Evolutionary conservation across 495 filamentous ascomycete genomes (phyloP), one percentile per base, ranked within the genome.

Genomic region (Daldinia bambusicola): DNA sequence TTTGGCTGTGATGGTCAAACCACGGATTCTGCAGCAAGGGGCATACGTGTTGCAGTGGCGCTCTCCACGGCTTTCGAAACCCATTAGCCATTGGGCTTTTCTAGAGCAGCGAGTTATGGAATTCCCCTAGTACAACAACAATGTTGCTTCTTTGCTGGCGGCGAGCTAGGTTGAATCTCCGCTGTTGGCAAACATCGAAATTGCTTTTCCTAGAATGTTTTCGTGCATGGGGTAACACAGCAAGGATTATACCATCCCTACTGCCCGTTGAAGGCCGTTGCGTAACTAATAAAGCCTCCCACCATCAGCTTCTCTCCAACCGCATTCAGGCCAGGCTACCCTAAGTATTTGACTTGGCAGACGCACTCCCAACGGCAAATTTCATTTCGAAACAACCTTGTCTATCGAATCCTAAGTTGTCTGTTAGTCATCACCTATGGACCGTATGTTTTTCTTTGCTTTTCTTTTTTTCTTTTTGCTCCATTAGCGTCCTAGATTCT

Each of bases 1-100:
- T 26, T 56, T 18, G 38, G 59, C n/a, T 18, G 22, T 63, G 60
- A 64, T 53, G 68, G 69, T 53, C 57, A 72, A 36, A 66, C 55
- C 20, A 13, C 14, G 55, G 16, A 50, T 53, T 72, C 45, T 67
- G 64, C 64, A 55, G 59, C 63, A 67, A 67, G 69, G 69, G 69
- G 69, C 34, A 6, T 20, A 13, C 37, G 52, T 36, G 9, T 0
- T 36, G 34, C 26, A 45, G 69, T 72, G 69, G 69, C 64, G 63
- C 53, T 71, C 26, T 58, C 50, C 8, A 57, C 50, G 57, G 57
- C 62, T 43, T 50, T 36, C 4, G 43, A 22, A 48, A 13, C 55
- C 41, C n/a, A 43, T 55, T 45, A 36, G 22, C 36, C 43, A 59
- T 60, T 56, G 37, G 55, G 40, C 48, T 43, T 32, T 61, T 51